These are phyloP conservation scores for Nemania abortiva DNA, from an alignment of 2,329 filamentous ascomycete genomes.

Conservation along the genomic window DNA sequence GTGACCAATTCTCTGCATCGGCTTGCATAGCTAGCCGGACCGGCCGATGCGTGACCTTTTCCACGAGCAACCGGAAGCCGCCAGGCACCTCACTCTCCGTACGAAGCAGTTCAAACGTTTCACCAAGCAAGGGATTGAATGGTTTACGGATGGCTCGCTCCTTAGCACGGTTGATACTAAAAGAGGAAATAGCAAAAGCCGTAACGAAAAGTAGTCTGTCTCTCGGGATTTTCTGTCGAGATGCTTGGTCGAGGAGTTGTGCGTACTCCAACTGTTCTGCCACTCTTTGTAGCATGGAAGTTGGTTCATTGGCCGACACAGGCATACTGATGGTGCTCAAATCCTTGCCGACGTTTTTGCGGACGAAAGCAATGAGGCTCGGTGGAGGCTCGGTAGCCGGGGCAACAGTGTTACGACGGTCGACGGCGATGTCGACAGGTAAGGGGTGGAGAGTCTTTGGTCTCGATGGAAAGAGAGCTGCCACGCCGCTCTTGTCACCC, in stretches of 20 bases:
- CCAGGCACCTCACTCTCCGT: slow-evolving; percentile 78
- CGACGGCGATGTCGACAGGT: slow-evolving; percentile 74
- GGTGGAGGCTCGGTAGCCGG: slow-evolving; percentile 84
- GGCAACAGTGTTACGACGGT: slow-evolving; percentile 77
- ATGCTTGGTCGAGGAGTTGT: slow-evolving; percentile 81
- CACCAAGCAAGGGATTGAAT: slow-evolving; percentile 95
- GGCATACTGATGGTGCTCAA: slow-evolving; percentile 97
- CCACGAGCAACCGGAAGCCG: slow-evolving; percentile 90
- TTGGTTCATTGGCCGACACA: slow-evolving; percentile 93
- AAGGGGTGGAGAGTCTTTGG: slow-evolving; percentile 83
- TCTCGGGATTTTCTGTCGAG: slow-evolving; percentile 67
- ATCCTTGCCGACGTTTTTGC: slow-evolving; percentile 98
- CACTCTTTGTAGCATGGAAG: slow-evolving; percentile 86
- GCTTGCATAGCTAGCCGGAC: slow-evolving; percentile 94
- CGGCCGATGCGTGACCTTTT: slow-evolving; percentile 94
- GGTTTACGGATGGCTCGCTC: slow-evolving; percentile 95
- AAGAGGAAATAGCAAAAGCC: slow-evolving; percentile 89
- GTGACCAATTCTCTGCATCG: slow-evolving; percentile 85
- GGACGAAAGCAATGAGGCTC: slow-evolving; percentile 90
- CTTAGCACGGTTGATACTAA: slow-evolving; percentile 84
- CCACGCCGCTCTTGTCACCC: slow-evolving; percentile 67
- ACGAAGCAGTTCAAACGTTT: slow-evolving; percentile 93
- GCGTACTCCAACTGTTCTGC: slow-evolving; percentile 95
- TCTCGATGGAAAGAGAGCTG: slow-evolving; percentile 79
- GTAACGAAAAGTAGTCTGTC: slow-evolving; percentile 87